These are phyloP conservation scores for Nepenthes mirabilis DNA, from an alignment of 148 eudicot genomes.

Conservation along the genomic window DNA sequence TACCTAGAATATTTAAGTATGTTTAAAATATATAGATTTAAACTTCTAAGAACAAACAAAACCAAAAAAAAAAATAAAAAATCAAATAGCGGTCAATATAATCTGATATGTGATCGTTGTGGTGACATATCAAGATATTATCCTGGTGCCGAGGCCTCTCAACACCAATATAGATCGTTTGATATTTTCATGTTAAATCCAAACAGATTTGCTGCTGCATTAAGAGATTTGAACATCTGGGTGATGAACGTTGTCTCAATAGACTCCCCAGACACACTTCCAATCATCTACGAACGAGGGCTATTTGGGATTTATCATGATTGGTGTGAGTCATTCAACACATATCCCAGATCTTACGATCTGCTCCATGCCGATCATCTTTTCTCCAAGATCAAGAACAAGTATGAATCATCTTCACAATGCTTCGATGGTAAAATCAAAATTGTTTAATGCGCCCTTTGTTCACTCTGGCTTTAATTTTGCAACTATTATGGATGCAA, in stretches of 20 bases:
- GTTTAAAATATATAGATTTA: no score
- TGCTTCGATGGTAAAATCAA: not conserved
- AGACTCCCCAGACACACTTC: constrained; percentile 55
- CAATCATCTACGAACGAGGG: constrained; percentile 52
- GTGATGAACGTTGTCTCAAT: constrained; percentile 52
- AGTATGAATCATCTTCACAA: constrained; percentile 13
- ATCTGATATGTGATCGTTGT: no score
- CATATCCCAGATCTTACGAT: constrained; percentile 57
- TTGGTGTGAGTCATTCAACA: constrained; percentile 66
- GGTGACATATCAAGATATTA: no score
- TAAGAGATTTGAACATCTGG: constrained; percentile 44
- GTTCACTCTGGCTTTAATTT: not conserved
- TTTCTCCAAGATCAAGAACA: constrained; percentile 44
- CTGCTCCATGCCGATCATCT: constrained; percentile 62
- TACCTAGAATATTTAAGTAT: no score
- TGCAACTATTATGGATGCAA: not conserved
- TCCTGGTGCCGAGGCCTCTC: no score
- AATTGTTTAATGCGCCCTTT: not conserved
- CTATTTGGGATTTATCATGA: constrained; percentile 59
- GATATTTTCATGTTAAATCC: no score
- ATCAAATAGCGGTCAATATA: no score
- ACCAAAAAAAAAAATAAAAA: no score
- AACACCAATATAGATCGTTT: no score
- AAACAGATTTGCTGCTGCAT: constrained; percentile 59
- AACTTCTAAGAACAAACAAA: no score